These are phyloP conservation scores for Torulaspora microellipsoides DNA, from an alignment of 805 yeast species.

Conservation along the genomic window DNA sequence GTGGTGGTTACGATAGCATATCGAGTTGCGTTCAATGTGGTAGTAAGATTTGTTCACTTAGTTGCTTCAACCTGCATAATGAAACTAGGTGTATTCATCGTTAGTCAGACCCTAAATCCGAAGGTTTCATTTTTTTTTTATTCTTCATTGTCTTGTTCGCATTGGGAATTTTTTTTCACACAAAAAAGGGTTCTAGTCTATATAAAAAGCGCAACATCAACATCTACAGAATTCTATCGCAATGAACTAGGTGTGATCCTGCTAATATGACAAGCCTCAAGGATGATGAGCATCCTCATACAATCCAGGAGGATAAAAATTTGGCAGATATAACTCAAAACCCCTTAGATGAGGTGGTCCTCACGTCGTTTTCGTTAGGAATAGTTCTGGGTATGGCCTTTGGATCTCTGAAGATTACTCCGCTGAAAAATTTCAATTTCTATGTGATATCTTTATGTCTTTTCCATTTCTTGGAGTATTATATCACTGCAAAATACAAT, in stretches of 20 bases:
- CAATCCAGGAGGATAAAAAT: slow-evolving; percentile 6
- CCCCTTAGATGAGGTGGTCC: slow-evolving; percentile 40
- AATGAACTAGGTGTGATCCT: too few relatives aligned
- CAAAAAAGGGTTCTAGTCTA: too few relatives aligned
- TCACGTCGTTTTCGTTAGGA: slow-evolving; percentile 45
- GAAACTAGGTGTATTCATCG: slow-evolving; percentile 33
- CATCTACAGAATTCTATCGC: too few relatives aligned
- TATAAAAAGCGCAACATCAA: too few relatives aligned
- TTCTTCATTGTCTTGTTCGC: neutral
- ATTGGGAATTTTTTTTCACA: neutral
- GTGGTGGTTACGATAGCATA: slow-evolving; percentile 33
- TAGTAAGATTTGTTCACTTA: slow-evolving; percentile 32
- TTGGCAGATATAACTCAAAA: slow-evolving; percentile 38
- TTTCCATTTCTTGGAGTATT: slow-evolving; percentile 82
- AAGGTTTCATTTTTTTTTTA: neutral
- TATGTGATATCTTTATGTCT: slow-evolving; percentile 50
- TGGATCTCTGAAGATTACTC: slow-evolving; percentile 27
- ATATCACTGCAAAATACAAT: slow-evolving; percentile 72
- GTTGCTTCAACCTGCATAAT: slow-evolving; percentile 31
- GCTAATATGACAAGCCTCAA: too few relatives aligned
- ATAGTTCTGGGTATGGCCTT: slow-evolving; percentile 38
- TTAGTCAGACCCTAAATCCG: neutral
- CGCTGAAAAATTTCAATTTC: slow-evolving; percentile 37
- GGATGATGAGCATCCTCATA: too few relatives aligned
- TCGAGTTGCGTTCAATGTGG: slow-evolving; percentile 34